Conservation (phyloP, 495 filamentous ascomycete genomes). For the Melanomma pulvis-pyrius region DNA sequence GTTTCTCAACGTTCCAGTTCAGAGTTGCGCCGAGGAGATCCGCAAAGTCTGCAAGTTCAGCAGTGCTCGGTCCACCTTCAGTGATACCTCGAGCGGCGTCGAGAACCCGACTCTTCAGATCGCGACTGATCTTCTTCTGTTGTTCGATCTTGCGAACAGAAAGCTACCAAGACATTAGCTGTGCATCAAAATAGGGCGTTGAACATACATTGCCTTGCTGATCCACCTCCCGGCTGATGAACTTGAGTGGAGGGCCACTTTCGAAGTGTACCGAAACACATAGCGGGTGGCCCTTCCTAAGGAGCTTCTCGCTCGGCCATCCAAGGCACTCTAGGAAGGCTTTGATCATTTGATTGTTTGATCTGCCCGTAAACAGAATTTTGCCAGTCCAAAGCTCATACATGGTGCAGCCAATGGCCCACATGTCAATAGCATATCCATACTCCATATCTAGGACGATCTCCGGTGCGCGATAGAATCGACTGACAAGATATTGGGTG, state of each 20-base stretch:
- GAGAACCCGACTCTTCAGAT: conserved; percentile 75
- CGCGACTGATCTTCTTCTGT: conserved; percentile 61
- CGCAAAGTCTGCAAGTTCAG: conserved; percentile 78
- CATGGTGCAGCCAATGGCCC: conserved; percentile 95
- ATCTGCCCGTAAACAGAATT: conserved; percentile 90
- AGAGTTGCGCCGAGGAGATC: conserved; percentile 87
- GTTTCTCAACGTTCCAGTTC: conserved; percentile 88
- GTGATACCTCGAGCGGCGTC: conserved; percentile 70
- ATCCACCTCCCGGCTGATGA: conserved; percentile 83
- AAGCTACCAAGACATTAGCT: conserved; percentile 14
- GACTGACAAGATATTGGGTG: conserved; percentile 89
- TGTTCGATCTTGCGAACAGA: conserved; percentile 25
- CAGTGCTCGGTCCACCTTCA: conserved; percentile 67
- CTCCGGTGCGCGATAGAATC: conserved; percentile 96
- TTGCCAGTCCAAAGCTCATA: conserved; percentile 98
- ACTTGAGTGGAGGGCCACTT: conserved; percentile 63
- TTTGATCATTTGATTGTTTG: conserved; percentile 97
- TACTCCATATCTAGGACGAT: conserved; percentile 95
- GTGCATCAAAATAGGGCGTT: background rate
- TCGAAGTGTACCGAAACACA: conserved; percentile 79
- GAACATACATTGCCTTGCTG: conserved; percentile 37
- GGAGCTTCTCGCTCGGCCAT: conserved; percentile 83
- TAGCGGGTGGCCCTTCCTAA: conserved; percentile 66
- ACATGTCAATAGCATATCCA: conserved; percentile 93
- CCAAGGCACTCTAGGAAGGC: conserved; percentile 96